Evolutionary conservation across 805 yeast species (phyloP).

Genomic region (Pichia kluyveri): DNA sequence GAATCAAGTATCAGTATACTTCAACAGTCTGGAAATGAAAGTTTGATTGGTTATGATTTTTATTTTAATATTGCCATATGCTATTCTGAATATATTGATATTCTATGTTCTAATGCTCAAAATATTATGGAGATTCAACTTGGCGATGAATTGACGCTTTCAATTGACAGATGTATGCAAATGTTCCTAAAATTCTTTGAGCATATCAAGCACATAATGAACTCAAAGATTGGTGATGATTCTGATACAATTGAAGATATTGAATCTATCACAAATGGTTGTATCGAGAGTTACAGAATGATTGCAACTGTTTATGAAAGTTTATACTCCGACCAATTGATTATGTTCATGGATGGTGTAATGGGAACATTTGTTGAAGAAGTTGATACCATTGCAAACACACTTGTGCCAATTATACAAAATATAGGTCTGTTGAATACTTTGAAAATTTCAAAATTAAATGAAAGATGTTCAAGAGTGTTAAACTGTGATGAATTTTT

Average conservation of each 20-base stretch:
- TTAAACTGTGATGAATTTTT: conserved; percentile 21
- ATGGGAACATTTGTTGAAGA: conserved; percentile 5
- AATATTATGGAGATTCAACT: neutral
- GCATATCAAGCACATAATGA: neutral
- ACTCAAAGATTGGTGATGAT: neutral
- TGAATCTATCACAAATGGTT: conserved; percentile 16
- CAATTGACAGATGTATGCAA: conserved; percentile 14
- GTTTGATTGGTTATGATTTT: conserved; percentile 31
- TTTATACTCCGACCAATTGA: conserved; percentile 5
- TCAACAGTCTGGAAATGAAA: neutral
- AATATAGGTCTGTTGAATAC: conserved; percentile 21
- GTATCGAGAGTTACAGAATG: conserved; percentile 20
- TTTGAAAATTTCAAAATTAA: conserved; percentile 24
- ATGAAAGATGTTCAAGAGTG: conserved; percentile 22
- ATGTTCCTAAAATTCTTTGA: conserved; percentile 8
- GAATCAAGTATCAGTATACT: conserved; percentile 28
- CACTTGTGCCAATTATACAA: neutral
- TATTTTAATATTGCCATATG: conserved; percentile 38
- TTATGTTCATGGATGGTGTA: neutral
- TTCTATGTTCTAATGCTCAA: conserved; percentile 3
- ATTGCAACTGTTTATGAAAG: conserved; percentile 21
- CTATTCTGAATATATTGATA: conserved; percentile 39
- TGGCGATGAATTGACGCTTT: conserved; percentile 3
- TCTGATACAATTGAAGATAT: neutral
- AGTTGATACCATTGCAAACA: conserved; percentile 12